Evolutionary conservation across 1,284 basidiomycete genomes (phyloP), one percentile per base, ranked within the genome.

Genomic region (Malassezia japonica): DNA sequence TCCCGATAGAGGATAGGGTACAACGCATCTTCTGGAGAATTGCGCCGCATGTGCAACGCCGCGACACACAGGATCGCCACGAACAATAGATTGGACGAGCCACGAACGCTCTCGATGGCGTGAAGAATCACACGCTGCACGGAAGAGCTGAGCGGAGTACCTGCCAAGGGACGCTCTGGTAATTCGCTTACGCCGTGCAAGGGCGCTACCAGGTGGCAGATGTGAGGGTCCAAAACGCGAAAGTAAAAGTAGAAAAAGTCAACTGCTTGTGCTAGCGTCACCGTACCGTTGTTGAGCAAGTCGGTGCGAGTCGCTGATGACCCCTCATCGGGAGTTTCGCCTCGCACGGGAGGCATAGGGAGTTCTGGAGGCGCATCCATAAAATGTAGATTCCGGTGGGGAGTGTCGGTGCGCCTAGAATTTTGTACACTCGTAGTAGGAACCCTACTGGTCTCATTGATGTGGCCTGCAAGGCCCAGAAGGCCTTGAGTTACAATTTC

Each of bases 1-100:
- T 55, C 51, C 15, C 37, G 28, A 37, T 55, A 50, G 4, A 55
- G 10, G 6, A 20, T 12, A 1, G 50, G n/a, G 24, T 27, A 51
- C 8, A 40, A 5, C 4, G 12, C 6, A 23, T 7, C 16, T 1
- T 3, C 20, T 20, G 38, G 13, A 6, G 8, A n/a, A 23, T 25
- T 23, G 23, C n/a, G 6, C 15, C 45, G 21, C 6, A 12, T 24
- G 27, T 47, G 42, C 12, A 48, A n/a, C 2, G 48, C 12, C 8
- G 43, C 32, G 28, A 50, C 48, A 16, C n/a, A 52, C 10, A 52
- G 28, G 10, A 48, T 29, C 15, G 28, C 10, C 7, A 37, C 18
- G 20, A 51, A 33, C 23, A 52, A 29, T 3, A 52, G 32, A 3
- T 29, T 25, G 1, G 48, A 49, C 6, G 41, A 47, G 6, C 15